Percentiles rank a stretch among this genome's conserved stretches.
Conservation (phyloP, 768 basidiomycete species). For the Sarcomyxa edulis region DNA sequence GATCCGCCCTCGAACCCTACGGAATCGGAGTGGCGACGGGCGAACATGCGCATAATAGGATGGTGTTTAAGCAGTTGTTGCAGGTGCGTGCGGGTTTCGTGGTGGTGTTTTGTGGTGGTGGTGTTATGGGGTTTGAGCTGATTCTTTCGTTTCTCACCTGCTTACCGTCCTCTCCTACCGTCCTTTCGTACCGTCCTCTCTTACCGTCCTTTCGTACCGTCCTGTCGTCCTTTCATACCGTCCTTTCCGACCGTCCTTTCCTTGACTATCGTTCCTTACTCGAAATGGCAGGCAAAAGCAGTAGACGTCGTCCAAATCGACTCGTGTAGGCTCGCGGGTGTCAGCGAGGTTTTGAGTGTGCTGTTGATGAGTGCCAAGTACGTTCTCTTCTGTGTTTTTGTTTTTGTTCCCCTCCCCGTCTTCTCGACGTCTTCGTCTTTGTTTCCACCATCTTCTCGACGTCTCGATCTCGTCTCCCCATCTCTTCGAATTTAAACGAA, state of each 20-base stretch:
- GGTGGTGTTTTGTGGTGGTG: not conserved
- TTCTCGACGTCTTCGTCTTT: not conserved
- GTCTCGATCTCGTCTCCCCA: too few relatives aligned
- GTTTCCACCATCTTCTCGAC: too few relatives aligned
- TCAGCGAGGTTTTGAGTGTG: slow-evolving; percentile 89
- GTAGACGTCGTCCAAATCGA: slow-evolving; percentile 97
- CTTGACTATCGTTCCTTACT: too few relatives aligned
- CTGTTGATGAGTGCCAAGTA: slow-evolving; percentile 88
- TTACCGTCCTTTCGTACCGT: too few relatives aligned
- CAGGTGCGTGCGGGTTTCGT: slow-evolving; percentile 54
- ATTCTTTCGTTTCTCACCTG: too few relatives aligned
- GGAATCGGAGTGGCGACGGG: slow-evolving; percentile 92
- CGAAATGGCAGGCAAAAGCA: too few relatives aligned
- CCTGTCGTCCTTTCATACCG: too few relatives aligned
- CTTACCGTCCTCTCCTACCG: too few relatives aligned
- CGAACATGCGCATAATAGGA: slow-evolving; percentile 91
- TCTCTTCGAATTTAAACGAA: too few relatives aligned
- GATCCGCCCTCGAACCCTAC: slow-evolving; percentile 69
- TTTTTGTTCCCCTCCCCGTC: not conserved
- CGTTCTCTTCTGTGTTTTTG: slow-evolving; percentile 9
- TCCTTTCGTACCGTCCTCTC: too few relatives aligned
- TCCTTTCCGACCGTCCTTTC: too few relatives aligned
- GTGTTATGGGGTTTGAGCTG: too few relatives aligned
- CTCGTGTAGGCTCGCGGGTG: slow-evolving; percentile 88
- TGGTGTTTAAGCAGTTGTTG: slow-evolving; percentile 93